These are phyloP conservation scores for Neofusicoccum kwambonambiense DNA, from an alignment of 2,329 filamentous ascomycete species.

Conservation along the genomic window DNA sequence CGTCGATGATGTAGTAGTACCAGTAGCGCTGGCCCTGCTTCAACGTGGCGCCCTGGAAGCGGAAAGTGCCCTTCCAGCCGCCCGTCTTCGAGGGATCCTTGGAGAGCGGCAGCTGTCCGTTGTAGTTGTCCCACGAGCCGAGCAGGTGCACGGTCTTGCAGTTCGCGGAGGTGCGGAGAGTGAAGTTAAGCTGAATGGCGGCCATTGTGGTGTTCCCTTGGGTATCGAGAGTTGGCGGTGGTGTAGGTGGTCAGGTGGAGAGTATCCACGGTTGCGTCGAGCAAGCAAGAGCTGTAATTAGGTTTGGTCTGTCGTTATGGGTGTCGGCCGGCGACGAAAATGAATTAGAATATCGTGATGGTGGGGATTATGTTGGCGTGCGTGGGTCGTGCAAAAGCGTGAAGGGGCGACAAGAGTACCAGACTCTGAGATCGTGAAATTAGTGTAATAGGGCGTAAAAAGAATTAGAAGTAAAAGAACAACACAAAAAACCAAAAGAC, in stretches of 20 bases:
- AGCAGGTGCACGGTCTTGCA: slow-evolving; percentile 97
- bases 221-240: slow-evolving; percentile 19
- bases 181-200: slow-evolving; percentile 90
- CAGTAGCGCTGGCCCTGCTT: slow-evolving; percentile 92
- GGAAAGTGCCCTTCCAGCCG: slow-evolving; percentile 94
- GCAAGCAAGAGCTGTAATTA: slow-evolving; percentile 20
- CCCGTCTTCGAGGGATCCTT: slow-evolving; percentile 87
- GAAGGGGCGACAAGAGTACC: slow-evolving; percentile 23
- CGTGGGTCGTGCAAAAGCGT: slow-evolving; percentile 19
- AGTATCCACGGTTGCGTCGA: slow-evolving; percentile 20
- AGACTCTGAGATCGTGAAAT: slow-evolving; percentile 20
- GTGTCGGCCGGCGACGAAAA: slow-evolving; percentile 42
- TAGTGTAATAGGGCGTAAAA: slow-evolving; percentile 9
- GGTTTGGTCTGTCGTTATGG: slow-evolving; percentile 14
- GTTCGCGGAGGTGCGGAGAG: slow-evolving; percentile 90
- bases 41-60: slow-evolving; percentile 84
- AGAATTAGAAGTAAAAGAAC: slow-evolving; percentile 35
- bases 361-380: slow-evolving; percentile 22
- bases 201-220: slow-evolving; percentile 60
- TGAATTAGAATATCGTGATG: slow-evolving; percentile 33
- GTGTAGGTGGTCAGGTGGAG: slow-evolving; percentile 21
- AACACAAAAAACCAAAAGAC: slow-evolving; percentile 43
- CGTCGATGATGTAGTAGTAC: slow-evolving; percentile 99
- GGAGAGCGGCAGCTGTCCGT: slow-evolving; percentile 88
- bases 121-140: slow-evolving; percentile 98